These are phyloP conservation scores for Backusella tuberculispora DNA, from an alignment of 192 early-diverging fungal species.

Conservation along the genomic window DNA sequence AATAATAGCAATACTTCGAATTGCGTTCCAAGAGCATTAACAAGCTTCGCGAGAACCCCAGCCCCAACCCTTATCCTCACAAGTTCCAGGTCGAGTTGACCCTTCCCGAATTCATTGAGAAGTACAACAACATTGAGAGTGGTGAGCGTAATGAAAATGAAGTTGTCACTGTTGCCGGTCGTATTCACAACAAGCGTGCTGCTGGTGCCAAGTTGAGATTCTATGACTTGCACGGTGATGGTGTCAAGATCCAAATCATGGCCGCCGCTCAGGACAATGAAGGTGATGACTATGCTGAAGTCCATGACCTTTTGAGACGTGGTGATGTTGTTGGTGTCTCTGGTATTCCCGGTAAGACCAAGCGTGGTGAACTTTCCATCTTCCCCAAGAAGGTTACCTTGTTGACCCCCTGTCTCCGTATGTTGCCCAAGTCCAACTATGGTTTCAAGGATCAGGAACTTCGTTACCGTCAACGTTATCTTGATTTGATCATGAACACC, in stretches of 20 bases:
- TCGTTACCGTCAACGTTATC: slow-evolving; percentile 96
- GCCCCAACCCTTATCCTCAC: slow-evolving; percentile 96
- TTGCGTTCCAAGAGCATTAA: slow-evolving; percentile 85
- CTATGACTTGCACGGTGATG: slow-evolving; percentile 95
- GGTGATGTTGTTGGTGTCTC: slow-evolving; percentile 96
- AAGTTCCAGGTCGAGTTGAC: slow-evolving; percentile 94
- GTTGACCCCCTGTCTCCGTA: slow-evolving; percentile 93
- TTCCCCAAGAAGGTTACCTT: slow-evolving; percentile 87
- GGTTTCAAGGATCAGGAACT: slow-evolving; percentile 98
- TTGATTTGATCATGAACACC: slow-evolving; percentile 99
- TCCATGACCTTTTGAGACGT: slow-evolving; percentile 84
- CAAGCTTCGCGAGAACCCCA: slow-evolving; percentile 78
- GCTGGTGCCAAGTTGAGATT: slow-evolving; percentile 90
- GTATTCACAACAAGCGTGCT: slow-evolving; percentile 96
- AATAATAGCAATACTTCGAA: slow-evolving; percentile 91
- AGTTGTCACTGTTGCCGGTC: slow-evolving; percentile 82
- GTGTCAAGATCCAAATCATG: slow-evolving; percentile 93
- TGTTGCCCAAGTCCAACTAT: slow-evolving; percentile 93
- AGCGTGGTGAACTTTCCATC: slow-evolving; percentile 94
- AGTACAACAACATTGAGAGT: slow-evolving; percentile 70
- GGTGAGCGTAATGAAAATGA: slow-evolving; percentile 72
- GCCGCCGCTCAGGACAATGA: slow-evolving; percentile 73
- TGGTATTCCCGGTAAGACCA: slow-evolving; percentile 90
- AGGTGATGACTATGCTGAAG: slow-evolving; percentile 70
- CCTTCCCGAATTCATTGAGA: slow-evolving; percentile 84